Conservation (phyloP, 2,329 filamentous ascomycete genomes). For the Trichoderma sp. region DNA sequence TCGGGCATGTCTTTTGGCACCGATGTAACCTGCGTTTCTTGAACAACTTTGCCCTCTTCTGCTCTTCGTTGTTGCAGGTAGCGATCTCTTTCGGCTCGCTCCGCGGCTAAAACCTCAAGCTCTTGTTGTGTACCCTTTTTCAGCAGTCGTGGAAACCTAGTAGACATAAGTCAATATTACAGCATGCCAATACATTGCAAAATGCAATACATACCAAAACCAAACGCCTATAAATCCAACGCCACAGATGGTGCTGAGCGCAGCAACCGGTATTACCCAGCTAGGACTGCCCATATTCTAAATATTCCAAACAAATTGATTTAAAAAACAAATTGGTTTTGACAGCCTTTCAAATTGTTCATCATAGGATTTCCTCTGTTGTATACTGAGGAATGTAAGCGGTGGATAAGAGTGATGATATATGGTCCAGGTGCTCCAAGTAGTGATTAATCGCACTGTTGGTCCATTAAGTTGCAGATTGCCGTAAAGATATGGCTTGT, state of each 20-base stretch:
- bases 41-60: neutral
- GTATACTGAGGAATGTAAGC: neutral
- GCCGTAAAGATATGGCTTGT: neutral
- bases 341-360: neutral
- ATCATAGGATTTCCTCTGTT: neutral
- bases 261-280: slow-evolving; percentile 9
- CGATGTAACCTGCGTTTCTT: neutral
- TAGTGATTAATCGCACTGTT: neutral
- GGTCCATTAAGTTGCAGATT: neutral
- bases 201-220: neutral
- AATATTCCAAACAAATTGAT: neutral
- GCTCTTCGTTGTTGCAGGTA: neutral
- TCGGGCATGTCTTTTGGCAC: neutral
- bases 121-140: neutral
- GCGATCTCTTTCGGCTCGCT: neutral
- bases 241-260: neutral
- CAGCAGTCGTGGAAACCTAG: neutral
- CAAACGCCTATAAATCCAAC: neutral
- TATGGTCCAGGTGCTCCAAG: neutral
- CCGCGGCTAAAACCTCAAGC: neutral
- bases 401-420: neutral
- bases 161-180: neutral
- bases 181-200: neutral
- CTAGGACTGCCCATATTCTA: neutral
- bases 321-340: neutral